Base-by-base conservation (phyloP, 192 early-diverging fungal species). In the Lunasporangiospora selenospora region DNA sequence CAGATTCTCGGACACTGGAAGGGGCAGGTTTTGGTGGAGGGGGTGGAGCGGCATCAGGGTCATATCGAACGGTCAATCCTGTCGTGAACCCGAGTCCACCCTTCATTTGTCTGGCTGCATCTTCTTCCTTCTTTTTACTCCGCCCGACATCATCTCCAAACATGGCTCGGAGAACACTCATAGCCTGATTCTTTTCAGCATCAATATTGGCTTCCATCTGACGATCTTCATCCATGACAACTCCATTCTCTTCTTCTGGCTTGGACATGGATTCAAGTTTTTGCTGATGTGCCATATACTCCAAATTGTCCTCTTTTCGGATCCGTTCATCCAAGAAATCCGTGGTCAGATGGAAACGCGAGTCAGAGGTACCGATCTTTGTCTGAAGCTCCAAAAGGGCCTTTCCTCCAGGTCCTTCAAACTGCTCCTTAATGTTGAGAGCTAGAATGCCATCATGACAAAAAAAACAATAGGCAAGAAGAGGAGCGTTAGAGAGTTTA, bases 141-240 rank as follows among this genome's bases (percentile, higher is more conserved):
- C 61, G 24, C 15, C 52, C 61, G n/a, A 49, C 61, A n/a, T 51
- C 45, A 4, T 80, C 67, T 6, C 80, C 82, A 77, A 84, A 84
- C 80, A 84, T 81, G 18, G 78, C 60, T 10, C 65, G 65, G 3
- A 84, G 62, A 11, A 84, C 69, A 63, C 75, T 80, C 67, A 81
- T 52, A 4, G 82, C 70, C 18, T 76, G 78, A 29, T 66, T 46
- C 43, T 84, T 84, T 52, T 84, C 82, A 1, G 56, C 78, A 1
- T 51, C 37, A 12, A 84, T 30, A 16, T 75, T 58, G 1, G 69
- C 58, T 13, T 78, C 73, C 11, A 44, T 26, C 12, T 81, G 75
- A 23, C 69, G 77, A 49, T 84, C 82, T n/a, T 76, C 64, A 18
- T 71, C 76, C 36, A 51, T 27, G 4, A 56, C 31, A 45, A 62